These are phyloP conservation scores for Clonostachys rhizophaga DNA, from an alignment of 2,329 filamentous ascomycete species.

Conservation along the genomic window DNA sequence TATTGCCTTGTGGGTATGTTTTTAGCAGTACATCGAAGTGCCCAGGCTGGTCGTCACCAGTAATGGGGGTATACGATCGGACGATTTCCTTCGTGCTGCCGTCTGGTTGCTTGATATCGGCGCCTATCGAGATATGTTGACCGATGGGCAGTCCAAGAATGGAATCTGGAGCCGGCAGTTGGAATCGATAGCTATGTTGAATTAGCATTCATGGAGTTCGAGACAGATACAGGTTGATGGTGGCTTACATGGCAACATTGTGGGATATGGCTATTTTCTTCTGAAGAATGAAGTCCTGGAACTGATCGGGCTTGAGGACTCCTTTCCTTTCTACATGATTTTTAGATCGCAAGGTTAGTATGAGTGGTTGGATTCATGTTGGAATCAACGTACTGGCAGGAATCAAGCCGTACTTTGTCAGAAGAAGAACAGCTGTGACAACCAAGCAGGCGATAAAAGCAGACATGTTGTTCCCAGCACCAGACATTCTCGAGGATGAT, in stretches of 20 bases:
- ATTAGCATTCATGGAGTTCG: constrained; percentile 5
- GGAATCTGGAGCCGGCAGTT: constrained; percentile 68
- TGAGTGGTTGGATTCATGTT: too few species aligned
- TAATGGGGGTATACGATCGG: constrained; percentile 89
- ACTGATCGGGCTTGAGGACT: constrained; percentile 78
- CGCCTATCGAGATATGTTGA: constrained; percentile 96
- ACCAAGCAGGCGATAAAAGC: too few species aligned
- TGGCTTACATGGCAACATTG: constrained; percentile 86
- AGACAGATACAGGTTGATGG: too few species aligned
- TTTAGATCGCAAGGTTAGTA: too few species aligned
- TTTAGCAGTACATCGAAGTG: constrained; percentile 97
- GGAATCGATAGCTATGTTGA: constrained; percentile 75
- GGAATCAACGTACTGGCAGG: too few species aligned
- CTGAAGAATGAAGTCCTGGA: constrained; percentile 88
- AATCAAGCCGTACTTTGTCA: too few species aligned
- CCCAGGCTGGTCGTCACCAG: constrained; percentile 82
- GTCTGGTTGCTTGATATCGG: constrained; percentile 61
- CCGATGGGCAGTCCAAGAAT: constrained; percentile 96
- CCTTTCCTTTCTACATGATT: not conserved
- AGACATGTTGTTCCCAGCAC: too few species aligned
- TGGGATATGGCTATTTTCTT: constrained; percentile 96
- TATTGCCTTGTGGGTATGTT: constrained; percentile 95
- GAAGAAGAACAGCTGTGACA: too few species aligned
- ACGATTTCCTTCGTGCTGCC: constrained; percentile 79
- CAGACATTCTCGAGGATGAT: too few species aligned